Conservation (phyloP, 306 rosid species). For the Pueraria montana region DNA sequence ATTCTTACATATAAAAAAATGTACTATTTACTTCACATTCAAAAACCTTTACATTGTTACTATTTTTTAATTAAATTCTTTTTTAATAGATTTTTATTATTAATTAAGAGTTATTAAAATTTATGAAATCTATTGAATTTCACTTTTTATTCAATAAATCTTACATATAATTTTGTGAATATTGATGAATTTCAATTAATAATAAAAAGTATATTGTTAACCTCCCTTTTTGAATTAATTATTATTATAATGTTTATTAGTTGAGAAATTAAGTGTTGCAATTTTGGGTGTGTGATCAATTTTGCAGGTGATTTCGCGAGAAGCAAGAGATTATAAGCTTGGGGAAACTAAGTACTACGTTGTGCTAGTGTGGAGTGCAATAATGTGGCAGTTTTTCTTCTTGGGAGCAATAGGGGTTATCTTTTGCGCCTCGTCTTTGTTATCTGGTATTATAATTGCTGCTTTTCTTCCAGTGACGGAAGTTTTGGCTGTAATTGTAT, state of each 20-base stretch:
- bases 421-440: slow-evolving; percentile 74
- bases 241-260: neutral
- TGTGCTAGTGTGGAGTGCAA: slow-evolving; percentile 61
- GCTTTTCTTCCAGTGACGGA: slow-evolving; percentile 69
- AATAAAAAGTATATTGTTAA: neutral
- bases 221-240: neutral
- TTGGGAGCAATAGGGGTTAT: slow-evolving; percentile 81
- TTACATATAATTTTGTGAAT: neutral
- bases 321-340: slow-evolving; percentile 65
- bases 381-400: slow-evolving; percentile 81
- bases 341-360: slow-evolving; percentile 72
- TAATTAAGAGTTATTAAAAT: neutral
- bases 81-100: neutral
- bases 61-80: neutral
- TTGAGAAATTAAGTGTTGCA: neutral
- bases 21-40: too few relatives aligned
- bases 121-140: neutral
- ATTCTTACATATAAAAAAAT: too few relatives aligned
- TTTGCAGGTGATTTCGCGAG: slow-evolving; percentile 71
- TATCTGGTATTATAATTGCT: slow-evolving; percentile 71
- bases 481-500: slow-evolving; percentile 72
- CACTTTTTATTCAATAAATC: neutral
- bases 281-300: neutral
- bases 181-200: neutral
- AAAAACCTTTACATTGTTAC: too few relatives aligned